Evolutionary conservation across 163 green algal genomes (phyloP).

Genomic region (Scenedesmus sp.): DNA sequence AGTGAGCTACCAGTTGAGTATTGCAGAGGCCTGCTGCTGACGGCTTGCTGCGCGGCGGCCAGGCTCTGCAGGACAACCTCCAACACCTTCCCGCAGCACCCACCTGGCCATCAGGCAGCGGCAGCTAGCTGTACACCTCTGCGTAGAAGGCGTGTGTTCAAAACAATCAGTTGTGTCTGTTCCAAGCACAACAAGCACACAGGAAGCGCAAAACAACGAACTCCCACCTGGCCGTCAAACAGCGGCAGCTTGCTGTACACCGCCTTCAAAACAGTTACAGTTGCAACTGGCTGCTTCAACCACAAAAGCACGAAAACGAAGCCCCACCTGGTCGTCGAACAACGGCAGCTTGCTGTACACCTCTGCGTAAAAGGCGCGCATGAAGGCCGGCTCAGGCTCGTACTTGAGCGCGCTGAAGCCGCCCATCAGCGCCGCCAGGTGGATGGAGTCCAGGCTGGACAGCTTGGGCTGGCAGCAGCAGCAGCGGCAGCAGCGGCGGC

Average conservation of each 20-base stretch:
- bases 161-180: not conserved
- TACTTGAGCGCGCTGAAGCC: conserved; percentile 36
- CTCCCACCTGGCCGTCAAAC: not conserved
- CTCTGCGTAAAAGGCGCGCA: conserved; percentile 40
- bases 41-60: conserved; percentile 29
- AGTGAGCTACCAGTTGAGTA: not conserved
- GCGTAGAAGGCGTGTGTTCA: conserved; percentile 30
- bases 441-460: conserved; percentile 24
- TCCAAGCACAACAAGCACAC: no score
- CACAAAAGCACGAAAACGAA: no score
- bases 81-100: no score
- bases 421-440: conserved; percentile 37
- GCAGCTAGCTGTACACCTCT: conserved; percentile 28
- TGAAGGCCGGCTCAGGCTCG: conserved; percentile 46
- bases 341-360: conserved; percentile 51
- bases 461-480: conserved; percentile 37
- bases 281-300: no score
- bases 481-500: no score
- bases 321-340: conserved; percentile 50
- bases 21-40: conserved; percentile 12
- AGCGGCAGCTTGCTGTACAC: not conserved
- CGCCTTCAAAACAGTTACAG: no score
- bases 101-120: not conserved
- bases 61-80: no score
- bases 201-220: no score